Percentiles rank a stretch among this genome's conserved stretches.
Conservation (phyloP, 495 filamentous ascomycete genomes). For the Neurospora sp. region DNA sequence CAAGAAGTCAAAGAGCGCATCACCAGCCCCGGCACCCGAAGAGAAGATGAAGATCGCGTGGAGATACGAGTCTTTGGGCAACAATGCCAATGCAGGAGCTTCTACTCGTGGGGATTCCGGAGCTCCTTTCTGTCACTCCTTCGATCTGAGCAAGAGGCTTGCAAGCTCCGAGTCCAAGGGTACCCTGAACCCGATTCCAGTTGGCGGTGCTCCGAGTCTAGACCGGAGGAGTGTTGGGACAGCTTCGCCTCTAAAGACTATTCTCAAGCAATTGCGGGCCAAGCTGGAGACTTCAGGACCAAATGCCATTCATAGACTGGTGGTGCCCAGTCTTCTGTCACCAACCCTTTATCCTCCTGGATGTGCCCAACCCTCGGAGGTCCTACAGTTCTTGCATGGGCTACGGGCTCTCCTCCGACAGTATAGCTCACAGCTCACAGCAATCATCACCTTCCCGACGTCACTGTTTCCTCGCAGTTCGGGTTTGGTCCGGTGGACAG, state of each 20-base stretch:
- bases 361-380: slow-evolving; percentile 53
- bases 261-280: slow-evolving; percentile 50
- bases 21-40: slow-evolving; percentile 26
- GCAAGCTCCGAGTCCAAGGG: slow-evolving; percentile 41
- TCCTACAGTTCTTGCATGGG: slow-evolving; percentile 77
- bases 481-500: slow-evolving; percentile 79
- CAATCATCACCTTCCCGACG: slow-evolving; percentile 68
- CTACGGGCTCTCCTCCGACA: slow-evolving; percentile 64
- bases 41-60: slow-evolving; percentile 98
- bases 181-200: slow-evolving; percentile 32
- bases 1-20: slow-evolving; percentile 29
- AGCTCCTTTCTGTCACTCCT: slow-evolving; percentile 73
- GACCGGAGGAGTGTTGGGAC: slow-evolving; percentile 2
- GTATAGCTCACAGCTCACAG: slow-evolving; percentile 55
- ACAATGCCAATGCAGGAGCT: slow-evolving; percentile 38
- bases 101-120: slow-evolving; percentile 39
- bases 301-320: slow-evolving; percentile 63
- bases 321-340: slow-evolving; percentile 74
- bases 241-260: slow-evolving; percentile 50
- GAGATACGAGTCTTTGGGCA: slow-evolving; percentile 83
- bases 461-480: slow-evolving; percentile 69
- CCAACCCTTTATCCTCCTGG: slow-evolving; percentile 68
- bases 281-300: slow-evolving; percentile 48
- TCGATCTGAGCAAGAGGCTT: slow-evolving; percentile 83
- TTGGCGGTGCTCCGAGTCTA: slow-evolving; percentile 22